These are phyloP conservation scores for Populus nigra DNA, from an alignment of 345 rosid species.

Conservation along the genomic window DNA sequence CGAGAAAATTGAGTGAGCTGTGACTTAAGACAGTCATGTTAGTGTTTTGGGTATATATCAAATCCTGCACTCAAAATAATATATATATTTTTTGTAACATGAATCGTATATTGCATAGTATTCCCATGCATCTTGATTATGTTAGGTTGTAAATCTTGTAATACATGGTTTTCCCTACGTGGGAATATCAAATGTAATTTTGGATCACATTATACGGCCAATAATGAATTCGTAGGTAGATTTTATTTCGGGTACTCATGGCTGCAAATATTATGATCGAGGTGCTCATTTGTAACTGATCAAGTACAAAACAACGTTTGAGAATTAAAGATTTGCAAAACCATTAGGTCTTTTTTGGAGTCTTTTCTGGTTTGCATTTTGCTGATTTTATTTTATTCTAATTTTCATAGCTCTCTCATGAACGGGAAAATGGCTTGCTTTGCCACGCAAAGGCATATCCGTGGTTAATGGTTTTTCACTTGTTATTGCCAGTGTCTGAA, in stretches of 20 bases:
- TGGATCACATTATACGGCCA: slow-evolving; percentile 24
- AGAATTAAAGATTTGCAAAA: neutral
- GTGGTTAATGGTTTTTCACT: no score
- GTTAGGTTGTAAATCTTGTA: slow-evolving; percentile 32
- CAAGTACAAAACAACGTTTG: neutral
- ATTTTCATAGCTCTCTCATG: neutral
- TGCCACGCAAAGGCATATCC: no score
- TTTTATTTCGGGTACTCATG: neutral
- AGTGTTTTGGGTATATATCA: slow-evolving; percentile 22
- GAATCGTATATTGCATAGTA: slow-evolving; percentile 19
- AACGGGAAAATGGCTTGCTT: neutral
- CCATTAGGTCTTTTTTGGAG: neutral
- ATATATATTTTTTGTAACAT: neutral
- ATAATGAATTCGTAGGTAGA: slow-evolving; percentile 12
- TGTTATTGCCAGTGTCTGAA: neutral
- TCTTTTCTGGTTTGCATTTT: neutral
- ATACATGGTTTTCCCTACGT: slow-evolving; percentile 9
- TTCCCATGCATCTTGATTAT: slow-evolving; percentile 3
- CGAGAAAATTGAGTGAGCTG: slow-evolving; percentile 73
- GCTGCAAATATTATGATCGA: neutral
- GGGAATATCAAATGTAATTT: slow-evolving; percentile 31
- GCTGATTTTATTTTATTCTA: neutral
- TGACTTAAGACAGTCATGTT: slow-evolving; percentile 11
- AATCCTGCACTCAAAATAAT: neutral
- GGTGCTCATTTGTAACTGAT: neutral